Base-by-base conservation (phyloP, 2,329 filamentous ascomycete species). In the Ploettnerulaceae sp. region DNA sequence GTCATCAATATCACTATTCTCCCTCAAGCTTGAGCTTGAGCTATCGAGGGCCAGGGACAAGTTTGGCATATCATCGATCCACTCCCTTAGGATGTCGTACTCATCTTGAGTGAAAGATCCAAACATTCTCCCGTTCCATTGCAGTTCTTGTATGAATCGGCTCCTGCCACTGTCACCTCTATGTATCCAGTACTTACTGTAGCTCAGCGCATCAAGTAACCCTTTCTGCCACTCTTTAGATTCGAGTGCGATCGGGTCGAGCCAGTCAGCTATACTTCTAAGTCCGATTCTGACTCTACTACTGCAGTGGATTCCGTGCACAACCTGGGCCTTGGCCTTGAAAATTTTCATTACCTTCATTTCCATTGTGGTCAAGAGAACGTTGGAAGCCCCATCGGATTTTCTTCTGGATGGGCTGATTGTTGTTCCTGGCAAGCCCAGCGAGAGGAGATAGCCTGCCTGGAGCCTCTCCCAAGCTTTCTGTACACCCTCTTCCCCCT, bases 61-160 rank as follows among this genome's bases (percentile, higher is more conserved):
- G 32, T 22, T 39, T 3, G 48, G 53, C 21, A 71, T 55, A 7
- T 57, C 56, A 40, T 68, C 60, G 49, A 73, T 71, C 70, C 70
- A 73, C 7, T 49, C 41, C 40, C 56, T 57, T 5, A 72, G 49
- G 2, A 62, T 51, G 11, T 62, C 59, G 14, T 66, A 60, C 52
- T 75, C 72, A 8, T 55, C 57, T 12, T 68, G 55, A 1, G 70
- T 74, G 54, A 75, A 75, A 15, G 69, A 64, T 1, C 72, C 72
- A 52, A 72, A 75, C 71, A 75, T 75, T 33, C 63, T 66, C 4
- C 71, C 72, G 18, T 66, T 64, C 71, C 71, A 74, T 1, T 52
- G 59, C 6, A 74, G 53, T 55, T 71, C 70, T 31, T 61, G 64
- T 2, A 73, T 54, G 2, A 75, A 60, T 17, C 53, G 62, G 46